Evolutionary conservation across 2,329 filamentous ascomycete species (phyloP).

Genomic region (Tolypocladium sp.): DNA sequence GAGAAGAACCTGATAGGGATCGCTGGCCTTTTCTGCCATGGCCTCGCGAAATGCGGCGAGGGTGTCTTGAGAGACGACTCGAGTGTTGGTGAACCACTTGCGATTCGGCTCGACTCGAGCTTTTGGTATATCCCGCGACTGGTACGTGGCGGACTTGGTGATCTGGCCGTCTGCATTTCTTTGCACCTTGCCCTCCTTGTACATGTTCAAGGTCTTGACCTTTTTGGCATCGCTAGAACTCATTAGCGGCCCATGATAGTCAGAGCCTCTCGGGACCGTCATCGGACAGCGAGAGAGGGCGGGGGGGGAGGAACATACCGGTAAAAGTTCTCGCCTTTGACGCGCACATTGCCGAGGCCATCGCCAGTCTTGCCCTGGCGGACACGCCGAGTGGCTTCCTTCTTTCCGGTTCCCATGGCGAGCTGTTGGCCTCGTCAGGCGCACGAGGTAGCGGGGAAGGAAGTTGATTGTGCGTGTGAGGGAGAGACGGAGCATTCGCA

Average conservation of each 20-base stretch:
- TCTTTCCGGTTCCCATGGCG: slow-evolving; percentile 82
- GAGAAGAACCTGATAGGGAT: slow-evolving; percentile 90
- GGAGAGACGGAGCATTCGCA: neutral
- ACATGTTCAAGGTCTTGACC: slow-evolving; percentile 80
- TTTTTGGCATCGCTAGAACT: slow-evolving; percentile 60
- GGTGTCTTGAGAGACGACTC: slow-evolving; percentile 81
- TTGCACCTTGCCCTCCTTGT: slow-evolving; percentile 76
- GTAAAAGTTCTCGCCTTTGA: slow-evolving; percentile 99
- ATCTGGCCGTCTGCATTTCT: slow-evolving; percentile 79
- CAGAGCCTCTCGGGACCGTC: neutral
- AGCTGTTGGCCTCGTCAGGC: slow-evolving; percentile 9
- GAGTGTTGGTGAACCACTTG: slow-evolving; percentile 96
- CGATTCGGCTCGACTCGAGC: slow-evolving; percentile 92
- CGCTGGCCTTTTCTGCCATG: slow-evolving; percentile 79
- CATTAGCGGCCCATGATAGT: slow-evolving; percentile 6
- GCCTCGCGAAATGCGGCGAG: slow-evolving; percentile 81
- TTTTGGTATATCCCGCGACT: slow-evolving; percentile 70
- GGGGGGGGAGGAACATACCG: slow-evolving; percentile 39
- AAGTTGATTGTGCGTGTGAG: neutral
- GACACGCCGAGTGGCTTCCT: slow-evolving; percentile 73
- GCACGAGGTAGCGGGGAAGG: neutral
- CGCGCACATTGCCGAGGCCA: slow-evolving; percentile 84
- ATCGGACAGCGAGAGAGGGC: neutral
- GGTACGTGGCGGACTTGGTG: slow-evolving; percentile 73
- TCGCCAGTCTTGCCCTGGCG: slow-evolving; percentile 78